These are phyloP conservation scores for Chaetomium strumarium DNA, from an alignment of 2,329 filamentous ascomycete species.

Conservation along the genomic window DNA sequence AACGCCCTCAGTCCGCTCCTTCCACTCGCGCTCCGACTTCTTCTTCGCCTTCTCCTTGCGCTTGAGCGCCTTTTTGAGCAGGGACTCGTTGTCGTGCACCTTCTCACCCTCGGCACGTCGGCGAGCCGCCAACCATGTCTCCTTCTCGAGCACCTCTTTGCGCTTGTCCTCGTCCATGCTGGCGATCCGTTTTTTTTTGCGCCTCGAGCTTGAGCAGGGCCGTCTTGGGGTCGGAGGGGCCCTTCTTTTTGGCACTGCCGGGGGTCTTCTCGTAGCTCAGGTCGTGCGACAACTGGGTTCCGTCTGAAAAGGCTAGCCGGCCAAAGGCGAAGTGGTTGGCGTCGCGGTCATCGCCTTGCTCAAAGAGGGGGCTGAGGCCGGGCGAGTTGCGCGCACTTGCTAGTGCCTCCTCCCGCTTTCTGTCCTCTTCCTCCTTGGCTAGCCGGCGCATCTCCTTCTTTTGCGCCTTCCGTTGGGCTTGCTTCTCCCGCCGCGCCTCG, in stretches of 20 bases:
- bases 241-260: constrained; percentile 59
- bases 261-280: constrained; percentile 52
- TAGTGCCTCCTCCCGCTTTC: constrained; percentile 56
- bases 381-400: constrained; percentile 56
- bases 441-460: constrained; percentile 79
- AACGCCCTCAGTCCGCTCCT: constrained; percentile 64
- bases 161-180: constrained; percentile 74
- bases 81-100: constrained; percentile 75
- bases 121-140: constrained; percentile 86
- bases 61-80: constrained; percentile 93
- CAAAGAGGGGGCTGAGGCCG: constrained; percentile 48
- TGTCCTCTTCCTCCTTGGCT: constrained; percentile 74
- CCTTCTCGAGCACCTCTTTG: constrained; percentile 85
- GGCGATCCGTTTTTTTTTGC: constrained; percentile 72
- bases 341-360: constrained; percentile 40
- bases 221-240: constrained; percentile 76
- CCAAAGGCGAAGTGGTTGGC: constrained; percentile 79
- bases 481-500: constrained; percentile 80
- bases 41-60: constrained; percentile 84
- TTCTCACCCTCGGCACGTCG: constrained; percentile 85
- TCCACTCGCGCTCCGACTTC: constrained; percentile 89
- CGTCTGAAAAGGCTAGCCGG: constrained; percentile 84
- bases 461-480: constrained; percentile 76
- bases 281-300: constrained; percentile 69
- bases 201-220: constrained; percentile 82